Conservation (phyloP, 2,329 filamentous ascomycete genomes). For the Calonectria ilicicola region DNA sequence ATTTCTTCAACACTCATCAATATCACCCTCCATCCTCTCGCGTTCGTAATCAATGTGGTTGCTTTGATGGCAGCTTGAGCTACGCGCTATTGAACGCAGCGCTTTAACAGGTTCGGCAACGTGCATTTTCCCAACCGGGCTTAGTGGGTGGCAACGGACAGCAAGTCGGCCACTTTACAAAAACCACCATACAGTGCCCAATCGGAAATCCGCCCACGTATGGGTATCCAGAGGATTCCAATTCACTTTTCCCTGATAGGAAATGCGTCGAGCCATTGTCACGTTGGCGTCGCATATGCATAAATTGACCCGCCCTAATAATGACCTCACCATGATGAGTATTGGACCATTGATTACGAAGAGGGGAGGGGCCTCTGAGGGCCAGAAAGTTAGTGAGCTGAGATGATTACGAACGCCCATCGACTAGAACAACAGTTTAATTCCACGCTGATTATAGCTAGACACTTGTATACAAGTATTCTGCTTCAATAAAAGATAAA, state of each 20-base stretch:
- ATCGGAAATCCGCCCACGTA: neutral
- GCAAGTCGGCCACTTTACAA: neutral
- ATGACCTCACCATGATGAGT: too few relatives aligned
- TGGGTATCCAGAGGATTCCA: neutral
- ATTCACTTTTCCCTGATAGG: neutral
- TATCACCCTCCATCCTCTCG: neutral
- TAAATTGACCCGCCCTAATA: neutral
- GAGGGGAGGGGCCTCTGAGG: neutral
- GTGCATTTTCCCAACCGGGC: neutral
- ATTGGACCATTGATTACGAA: neutral
- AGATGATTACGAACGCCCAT: neutral
- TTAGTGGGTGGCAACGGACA: neutral
- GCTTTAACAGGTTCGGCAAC: neutral
- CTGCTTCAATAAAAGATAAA: neutral
- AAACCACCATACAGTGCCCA: neutral
- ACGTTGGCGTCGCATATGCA: neutral
- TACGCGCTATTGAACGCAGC: neutral
- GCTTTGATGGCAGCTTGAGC: neutral
- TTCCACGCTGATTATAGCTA: too few relatives aligned
- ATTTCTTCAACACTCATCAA: neutral
- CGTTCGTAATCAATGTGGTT: conserved; percentile 2
- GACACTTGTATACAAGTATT: neutral
- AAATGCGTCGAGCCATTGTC: neutral
- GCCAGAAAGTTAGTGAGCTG: neutral
- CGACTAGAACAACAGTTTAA: neutral